Evolutionary conservation across 78 protist genomes (phyloP), one percentile per base, ranked within the genome.

Genomic region (Guillardia theta): DNA sequence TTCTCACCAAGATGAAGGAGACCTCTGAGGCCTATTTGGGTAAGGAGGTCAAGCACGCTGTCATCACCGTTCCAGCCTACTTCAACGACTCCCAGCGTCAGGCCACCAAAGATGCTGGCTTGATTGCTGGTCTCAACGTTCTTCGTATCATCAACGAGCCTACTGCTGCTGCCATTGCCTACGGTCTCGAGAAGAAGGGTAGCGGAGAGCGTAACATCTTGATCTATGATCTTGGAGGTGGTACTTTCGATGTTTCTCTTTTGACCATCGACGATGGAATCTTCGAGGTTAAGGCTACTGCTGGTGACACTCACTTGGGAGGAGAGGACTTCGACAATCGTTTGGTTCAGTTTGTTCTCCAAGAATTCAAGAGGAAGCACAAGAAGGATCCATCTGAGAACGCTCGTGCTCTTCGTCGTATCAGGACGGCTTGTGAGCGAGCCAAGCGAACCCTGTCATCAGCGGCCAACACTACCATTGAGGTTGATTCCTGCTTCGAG

Each of bases 181-280:
- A 98, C 94, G 99, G 98, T 6, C 96, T 97, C 24, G 97, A 95
- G 47, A 88, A 76, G 95, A 64, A 39, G 50, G 78, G 76, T 18
- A 50, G 0, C 54, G 88, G 94, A 18, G 93, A 88, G 93, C 93
- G 93, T 48, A 93, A 77, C 50, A 95, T 99, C 43, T 97, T 98
- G 48, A 97, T 99, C 78, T 99, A 97, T 97, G 99, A 99, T 95
- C 95, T 99, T 46, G 99, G 99, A 12, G 99, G 99, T 19, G 99
- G 99, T 44, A 98, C 99, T 48, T 98, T 98, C 94, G 99, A 97
- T 45, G 98, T 98, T 18, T 97, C 99, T 10, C 95, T 98, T 41
- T 93, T 98, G 64, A 88, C 95, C 50, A 94, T 97, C 76, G 96
- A 93, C 92, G 94, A 70, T 36, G 98, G 97, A 50, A 41, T 97